Base-by-base conservation (phyloP, 192 early-diverging fungal species). In the Coemansia sp. region DNA sequence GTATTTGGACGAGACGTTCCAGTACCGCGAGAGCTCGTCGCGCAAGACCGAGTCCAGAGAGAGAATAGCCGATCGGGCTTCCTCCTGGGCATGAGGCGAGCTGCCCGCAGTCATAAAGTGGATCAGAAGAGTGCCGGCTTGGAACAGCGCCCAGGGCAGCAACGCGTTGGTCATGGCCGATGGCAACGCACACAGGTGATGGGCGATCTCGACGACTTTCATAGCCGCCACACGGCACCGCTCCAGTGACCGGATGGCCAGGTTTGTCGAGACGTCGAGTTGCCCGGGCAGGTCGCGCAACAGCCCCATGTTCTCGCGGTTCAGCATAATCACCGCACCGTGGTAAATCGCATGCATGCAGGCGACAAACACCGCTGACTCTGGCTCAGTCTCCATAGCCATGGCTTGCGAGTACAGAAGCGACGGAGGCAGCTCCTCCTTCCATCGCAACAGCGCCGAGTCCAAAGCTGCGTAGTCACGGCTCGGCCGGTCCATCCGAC, bases 21-120 rank as follows among this genome's bases (percentile, higher is more conserved):
- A 84, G 69, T 79, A 84, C 36, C 76, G 70, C 34, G 77, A 76
- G 25, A 84, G 74, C 66, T 80, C 74, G 48, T 84, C 74, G 21
- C 76, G 73, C 34, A 84, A 66, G 11, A 62, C 82, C 46, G 72
- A 68, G 48, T 80, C 77, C 7, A 84, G 48, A 2, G 82, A 74
- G 68, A 80, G 55, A 58, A 84, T 76, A 0, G 82, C 76, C n/a
- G 73, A 62, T 10, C 77, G 73, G 19, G 82, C 82, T 68, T 78
- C 82, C 31, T 84, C 82, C 50, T 80, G 77, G 8, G 76, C 77
- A 64, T 84, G 82, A 19, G 70, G 62, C 31, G 77, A 73, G 68
- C 75, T 84, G 2, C 77, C 82, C 4, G 77, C 74, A 48, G 79
- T 80, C 82, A 84, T 84, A 74, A 79, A 80, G 60, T 84, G 82